Base-by-base conservation (phyloP, 164 flowering plant species). In the Nelumbo lutea region DNA sequence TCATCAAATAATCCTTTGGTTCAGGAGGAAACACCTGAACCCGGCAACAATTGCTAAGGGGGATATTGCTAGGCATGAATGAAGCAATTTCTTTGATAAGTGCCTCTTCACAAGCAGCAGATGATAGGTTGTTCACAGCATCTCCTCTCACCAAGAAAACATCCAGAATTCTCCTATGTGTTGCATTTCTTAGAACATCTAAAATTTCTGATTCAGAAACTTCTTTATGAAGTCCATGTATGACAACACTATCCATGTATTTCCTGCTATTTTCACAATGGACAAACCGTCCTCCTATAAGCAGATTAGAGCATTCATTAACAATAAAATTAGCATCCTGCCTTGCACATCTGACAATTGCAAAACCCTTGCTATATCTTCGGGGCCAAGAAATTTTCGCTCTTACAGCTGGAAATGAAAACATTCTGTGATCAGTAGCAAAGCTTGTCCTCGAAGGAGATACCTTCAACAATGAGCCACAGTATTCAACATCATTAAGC, bases 311-410 rank as follows among this genome's bases (percentile, higher is more conserved):
- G 64, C 83, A 82, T 39, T 86, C 88, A n/a, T 61, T 38, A 62
- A 86, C 42, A 65, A 93, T 51, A 27, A 44, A n/a, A 61, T 70
- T 61, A 51, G 83, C 90, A 78, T 90, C 92, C 61, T 44, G 10
- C 2, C n/a, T 42, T 42, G 81, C 79, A 83, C 90, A 90, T 75
- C 70, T 87, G 43, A 86, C 83, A 62, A 91, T 67, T 10, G 82
- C 97, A 70, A 78, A 42, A 51, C 99, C 99, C 62, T 74, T 89
- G 74, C 96, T 90, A 42, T 3, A 61, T 82, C 86, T 85, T 15
- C 98, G 91, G 51, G 99, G 96, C 98, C 98, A 96, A 53, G 4
- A 81, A 66, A 93, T 78, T 77, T 72, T 96, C 27, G 92, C 98
- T 72, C 65, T 88, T 9, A 96, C 82, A 67, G 90, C 83, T 64